Base-by-base conservation (phyloP, 345 rosid genomes). In the Lepidium sativum region DNA sequence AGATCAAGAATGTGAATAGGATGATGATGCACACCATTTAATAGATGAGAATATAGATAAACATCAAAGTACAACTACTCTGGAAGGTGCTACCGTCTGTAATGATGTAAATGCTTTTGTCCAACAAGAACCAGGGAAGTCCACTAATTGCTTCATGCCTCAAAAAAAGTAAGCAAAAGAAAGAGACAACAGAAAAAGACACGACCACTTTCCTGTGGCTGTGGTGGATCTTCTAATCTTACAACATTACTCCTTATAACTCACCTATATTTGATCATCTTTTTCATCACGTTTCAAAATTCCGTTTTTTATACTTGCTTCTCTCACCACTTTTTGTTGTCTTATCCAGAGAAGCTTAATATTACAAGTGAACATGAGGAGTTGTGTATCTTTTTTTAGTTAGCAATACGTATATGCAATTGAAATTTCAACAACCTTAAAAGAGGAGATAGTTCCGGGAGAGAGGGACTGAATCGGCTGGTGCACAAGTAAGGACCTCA, bases 361-460 rank as follows among this genome's bases (percentile, higher is more conserved):
- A 11, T 16, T 38, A 52, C 21, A 27, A 37, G 49, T 63, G 18
- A 63, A 25, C n/a, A 25, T 13, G 39, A 15, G 29, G 49, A 25
- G 38, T 15, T 37, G 6, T 7, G 47, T 56, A 38, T 23, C 51
- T 15, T 50, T 41, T 14, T 42, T 11, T 29, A 42, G 27, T 31
- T 2, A 25, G 37, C 64, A 40, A 42, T 27, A 38, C 16, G 16
- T 32, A 31, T 15, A 52, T 9, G 18, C 42, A 52, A 17, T 11
- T 34, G 15, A n/a, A 29, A 32, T 33, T 5, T 61, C 31, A 33
- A 10, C 16, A 23, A 15, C 7, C 16, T 74, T 83, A 90, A 67
- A 94, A 90, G 71, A 94, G 86, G 77, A 89, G 90, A 73, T 89
- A 94, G 75, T 90, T 90, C 23, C 85, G 75, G 60, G 97, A 89